These are phyloP conservation scores for Microbotryum scabiosae DNA, from an alignment of 1,284 basidiomycete species.

Conservation along the genomic window DNA sequence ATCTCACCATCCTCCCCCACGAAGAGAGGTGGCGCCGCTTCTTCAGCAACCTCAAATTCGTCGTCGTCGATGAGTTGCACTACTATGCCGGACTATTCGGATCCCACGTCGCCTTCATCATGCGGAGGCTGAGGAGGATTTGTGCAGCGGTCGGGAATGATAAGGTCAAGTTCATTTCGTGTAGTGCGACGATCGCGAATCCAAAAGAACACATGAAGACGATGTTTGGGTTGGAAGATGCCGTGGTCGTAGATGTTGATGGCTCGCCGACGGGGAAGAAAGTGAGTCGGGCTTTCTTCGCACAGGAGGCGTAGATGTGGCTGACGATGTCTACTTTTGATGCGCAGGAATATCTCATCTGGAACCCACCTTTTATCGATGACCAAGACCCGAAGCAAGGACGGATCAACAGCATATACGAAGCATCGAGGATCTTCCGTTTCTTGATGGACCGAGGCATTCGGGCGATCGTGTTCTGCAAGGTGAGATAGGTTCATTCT, in stretches of 20 bases:
- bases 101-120: slow-evolving; percentile 66
- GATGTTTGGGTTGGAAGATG: slow-evolving; percentile 62
- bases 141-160: slow-evolving; percentile 74
- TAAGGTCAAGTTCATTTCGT: slow-evolving; percentile 64
- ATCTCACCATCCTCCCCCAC: slow-evolving; percentile 72
- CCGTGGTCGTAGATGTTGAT: slow-evolving; percentile 66
- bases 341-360: slow-evolving; percentile 49
- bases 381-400: slow-evolving; percentile 52
- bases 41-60: slow-evolving; percentile 58
- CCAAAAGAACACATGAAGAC: slow-evolving; percentile 64
- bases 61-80: slow-evolving; percentile 59
- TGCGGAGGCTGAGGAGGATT: slow-evolving; percentile 58
- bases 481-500: slow-evolving; percentile 46
- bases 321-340: slow-evolving; percentile 41
- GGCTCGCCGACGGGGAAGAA: slow-evolving; percentile 75
- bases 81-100: slow-evolving; percentile 37
- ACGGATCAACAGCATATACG: slow-evolving; percentile 55
- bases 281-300: slow-evolving; percentile 37
- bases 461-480: slow-evolving; percentile 78
- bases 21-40: slow-evolving; percentile 77
- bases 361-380: slow-evolving; percentile 65
- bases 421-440: slow-evolving; percentile 66
- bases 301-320: too few relatives aligned
- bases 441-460: slow-evolving; percentile 74
- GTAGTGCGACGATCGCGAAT: slow-evolving; percentile 78